Evolutionary conservation across 1,139 yeast species (phyloP), one percentile per base, ranked within the genome.

Genomic region (Maudiozyma humilis): DNA sequence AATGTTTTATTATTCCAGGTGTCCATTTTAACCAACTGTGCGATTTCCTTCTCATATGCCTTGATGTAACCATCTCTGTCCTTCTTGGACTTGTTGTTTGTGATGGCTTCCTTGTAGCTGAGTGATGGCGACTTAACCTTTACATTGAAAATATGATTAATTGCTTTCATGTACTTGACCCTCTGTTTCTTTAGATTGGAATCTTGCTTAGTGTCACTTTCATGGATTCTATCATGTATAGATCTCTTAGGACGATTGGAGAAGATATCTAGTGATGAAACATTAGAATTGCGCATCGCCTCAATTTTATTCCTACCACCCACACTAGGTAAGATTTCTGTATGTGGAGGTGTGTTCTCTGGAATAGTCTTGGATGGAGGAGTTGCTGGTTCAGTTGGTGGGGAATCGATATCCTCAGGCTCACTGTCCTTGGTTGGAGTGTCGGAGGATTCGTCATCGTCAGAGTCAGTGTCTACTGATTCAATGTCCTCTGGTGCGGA

Each of bases 11-110:
- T 17, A 33, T 42, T 43, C 49, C 49, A 46, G 14, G 49, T 44
- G n/a, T 41, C 36, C 44, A 43, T 46, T 39, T 45, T 45, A n/a
- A 29, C 19, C 16, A 44, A 41, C 18, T 44, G 43, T 16, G 41
- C 42, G 8, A 44, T 34, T 38, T 44, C 46, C 19, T 43, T 45
- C 15, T 45, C 13, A 30, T 43, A 43, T 17, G 44, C 46, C 12
- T 41, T 35, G 20, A 25, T 20, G 32, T 15, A 27, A 18, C 27
- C 25, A 14, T 20, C 18, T 18, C 38, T 2, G 27, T 29, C 31
- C 13, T 19, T 30, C 44, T 35, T 12, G 38, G 32, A 18, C 13
- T n/a, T 32, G 31, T 44, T 44, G 12, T 32, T n/a, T 13, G 30
- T 31, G 8, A 41, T 39, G 19, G 43, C 45, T n/a, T 44, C 45